phyloP scores from a whole-genome alignment of 352 stramenopile genomes.

The Globisporangium yorkense region DNA sequence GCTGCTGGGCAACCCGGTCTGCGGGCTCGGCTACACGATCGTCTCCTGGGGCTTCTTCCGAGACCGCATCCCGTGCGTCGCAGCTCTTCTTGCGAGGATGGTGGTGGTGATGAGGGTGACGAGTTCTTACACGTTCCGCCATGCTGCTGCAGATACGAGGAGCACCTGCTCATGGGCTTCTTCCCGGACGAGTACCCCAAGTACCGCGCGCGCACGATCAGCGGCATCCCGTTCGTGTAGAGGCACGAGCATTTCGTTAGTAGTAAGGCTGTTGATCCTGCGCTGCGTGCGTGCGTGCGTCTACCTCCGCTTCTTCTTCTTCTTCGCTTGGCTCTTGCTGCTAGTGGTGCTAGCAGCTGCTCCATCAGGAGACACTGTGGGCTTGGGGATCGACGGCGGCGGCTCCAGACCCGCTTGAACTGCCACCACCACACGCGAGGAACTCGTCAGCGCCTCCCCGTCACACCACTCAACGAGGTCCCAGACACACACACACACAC shows the following conservation, averaged over 20 bases:
- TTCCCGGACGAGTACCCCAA: slow-evolving; percentile 91
- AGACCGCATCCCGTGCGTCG: slow-evolving; percentile 88
- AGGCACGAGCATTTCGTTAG: not conserved
- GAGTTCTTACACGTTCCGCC: not conserved
- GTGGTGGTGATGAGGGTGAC: not conserved
- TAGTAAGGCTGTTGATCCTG: not conserved
- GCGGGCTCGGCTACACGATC: slow-evolving; percentile 75
- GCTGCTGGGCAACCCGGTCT: slow-evolving; percentile 90
- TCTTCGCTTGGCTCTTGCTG: slow-evolving; percentile 26
- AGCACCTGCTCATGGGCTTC: slow-evolving; percentile 85
- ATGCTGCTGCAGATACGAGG: slow-evolving; percentile 74
- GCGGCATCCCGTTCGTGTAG: slow-evolving; percentile 91
- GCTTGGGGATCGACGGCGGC: slow-evolving; percentile 19
- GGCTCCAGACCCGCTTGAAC: slow-evolving; percentile 37
- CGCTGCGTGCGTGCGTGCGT: not conserved
- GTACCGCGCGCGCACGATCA: slow-evolving; percentile 86
- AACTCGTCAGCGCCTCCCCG: not conserved
- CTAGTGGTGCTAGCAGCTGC: not conserved
- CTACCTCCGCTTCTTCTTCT: slow-evolving; percentile 33
- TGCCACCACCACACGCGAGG: slow-evolving; percentile 5
- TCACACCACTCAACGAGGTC: not conserved
- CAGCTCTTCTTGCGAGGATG: not conserved
- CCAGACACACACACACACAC: slow-evolving; percentile 1
- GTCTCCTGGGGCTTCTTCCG: slow-evolving; percentile 94
- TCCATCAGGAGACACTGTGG: slow-evolving; percentile 1